Conservation (phyloP, 1,139 yeast genomes). For the Yamadazyma friedrichii region DNA sequence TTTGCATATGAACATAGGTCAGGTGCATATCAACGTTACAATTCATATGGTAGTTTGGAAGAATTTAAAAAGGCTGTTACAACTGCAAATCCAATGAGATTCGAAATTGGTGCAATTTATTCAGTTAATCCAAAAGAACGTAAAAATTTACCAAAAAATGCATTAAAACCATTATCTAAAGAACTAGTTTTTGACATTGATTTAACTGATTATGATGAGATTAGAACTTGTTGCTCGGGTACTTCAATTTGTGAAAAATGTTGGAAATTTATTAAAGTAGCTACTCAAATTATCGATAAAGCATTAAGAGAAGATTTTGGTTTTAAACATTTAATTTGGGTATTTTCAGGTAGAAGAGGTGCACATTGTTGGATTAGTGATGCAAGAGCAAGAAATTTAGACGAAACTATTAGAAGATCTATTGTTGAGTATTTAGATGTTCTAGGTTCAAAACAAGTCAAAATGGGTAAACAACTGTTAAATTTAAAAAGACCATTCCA, state of each 20-base stretch:
- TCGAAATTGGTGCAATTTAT: slow-evolving; percentile 93
- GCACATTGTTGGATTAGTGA: slow-evolving; percentile 99
- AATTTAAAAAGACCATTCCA: slow-evolving; percentile 78
- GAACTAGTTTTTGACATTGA: slow-evolving; percentile 96
- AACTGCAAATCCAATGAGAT: slow-evolving; percentile 79
- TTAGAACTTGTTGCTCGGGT: slow-evolving; percentile 90
- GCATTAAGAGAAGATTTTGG: slow-evolving; percentile 89
- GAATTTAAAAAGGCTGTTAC: slow-evolving; percentile 78
- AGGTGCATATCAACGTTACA: slow-evolving; percentile 88
- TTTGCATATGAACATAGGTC: slow-evolving; percentile 87
- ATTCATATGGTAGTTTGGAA: slow-evolving; percentile 63
- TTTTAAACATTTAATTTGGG: slow-evolving; percentile 85
- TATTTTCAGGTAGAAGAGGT: slow-evolving; percentile 98
- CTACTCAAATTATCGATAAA: slow-evolving; percentile 69
- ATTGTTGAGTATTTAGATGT: slow-evolving; percentile 84
- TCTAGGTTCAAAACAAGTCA: slow-evolving; percentile 49
- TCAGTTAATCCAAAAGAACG: slow-evolving; percentile 83
- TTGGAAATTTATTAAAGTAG: slow-evolving; percentile 93
- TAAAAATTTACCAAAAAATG: slow-evolving; percentile 72
- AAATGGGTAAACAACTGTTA: slow-evolving; percentile 35
- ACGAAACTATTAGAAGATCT: slow-evolving; percentile 72
- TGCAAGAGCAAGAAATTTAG: slow-evolving; percentile 68
- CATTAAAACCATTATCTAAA: slow-evolving; percentile 77
- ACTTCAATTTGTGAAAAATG: slow-evolving; percentile 85
- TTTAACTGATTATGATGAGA: slow-evolving; percentile 92